Base-by-base conservation (phyloP, 1,284 basidiomycete species). In the Apiotrichum veenhuisii region DNA sequence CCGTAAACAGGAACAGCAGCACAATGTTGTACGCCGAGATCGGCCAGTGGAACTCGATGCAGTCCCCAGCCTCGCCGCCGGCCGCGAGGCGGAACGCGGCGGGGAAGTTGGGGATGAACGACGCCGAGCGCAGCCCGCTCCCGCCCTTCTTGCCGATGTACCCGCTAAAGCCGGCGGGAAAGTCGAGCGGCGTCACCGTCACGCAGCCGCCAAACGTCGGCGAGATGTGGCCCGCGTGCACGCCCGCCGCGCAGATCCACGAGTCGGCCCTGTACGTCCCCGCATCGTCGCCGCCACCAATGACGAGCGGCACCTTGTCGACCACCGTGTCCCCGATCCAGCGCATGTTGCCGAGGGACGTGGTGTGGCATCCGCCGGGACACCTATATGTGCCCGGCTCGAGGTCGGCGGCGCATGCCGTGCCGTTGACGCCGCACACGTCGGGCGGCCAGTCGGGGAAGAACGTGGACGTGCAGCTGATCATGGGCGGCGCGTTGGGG, bases 361-460 rank as follows among this genome's bases (percentile, higher is more conserved):
- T 62, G 48, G 64, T 57, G 18, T 54, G 57, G 55, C 74, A 74
- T 12, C 72, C 72, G 0, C 70, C 72, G n/a, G 72, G 57, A 61
- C 74, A 76, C 34, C 69, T 57, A 48, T 68, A 70, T 23, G 38
- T 47, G 25, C 55, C 55, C 5, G 34, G 49, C 26, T 58, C 46
- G 52, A 74, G 56, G 30, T 52, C 55, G 1, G 57, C 34, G 12
- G 50, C 40, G 56, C 74, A 76, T 10, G 46, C 61, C 4, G 49
- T 58, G 18, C 65, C 72, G 44, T 68, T 59, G 11, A 72, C 26
- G 4, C 72, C 74, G 47, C 74, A 76, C 1, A 44, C 52, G 60
- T 74, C 72, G 11, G 72, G 70, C 27, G 74, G 74, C 69, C 69
- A 76, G 52, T 68, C 61, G 26, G 62, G 50, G 66, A 66, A 74